These are phyloP conservation scores for Daldinia caldariorum DNA, from an alignment of 495 filamentous ascomycete species.

Conservation along the genomic window DNA sequence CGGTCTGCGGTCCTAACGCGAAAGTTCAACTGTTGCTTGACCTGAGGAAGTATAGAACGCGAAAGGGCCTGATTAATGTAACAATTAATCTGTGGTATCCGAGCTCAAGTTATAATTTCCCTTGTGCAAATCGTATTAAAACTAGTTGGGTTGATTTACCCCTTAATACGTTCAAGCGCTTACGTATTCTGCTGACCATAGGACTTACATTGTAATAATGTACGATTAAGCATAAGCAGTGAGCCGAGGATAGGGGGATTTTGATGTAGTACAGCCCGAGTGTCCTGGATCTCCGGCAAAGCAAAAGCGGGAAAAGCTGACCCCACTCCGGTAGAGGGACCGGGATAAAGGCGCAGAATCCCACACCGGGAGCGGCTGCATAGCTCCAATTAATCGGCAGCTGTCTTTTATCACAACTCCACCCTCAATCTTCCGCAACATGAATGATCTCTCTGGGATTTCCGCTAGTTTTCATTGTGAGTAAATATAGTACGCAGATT, in stretches of 20 bases:
- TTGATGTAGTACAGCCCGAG: not conserved
- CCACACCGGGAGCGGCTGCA: not conserved
- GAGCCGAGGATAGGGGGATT: not conserved
- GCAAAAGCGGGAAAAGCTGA: not conserved
- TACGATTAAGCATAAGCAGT: not conserved
- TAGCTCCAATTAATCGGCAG: not conserved
- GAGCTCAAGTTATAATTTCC: too few relatives aligned
- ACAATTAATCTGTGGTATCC: too few relatives aligned
- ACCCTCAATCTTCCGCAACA: not conserved
- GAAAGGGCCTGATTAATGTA: too few relatives aligned
- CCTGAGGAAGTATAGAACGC: too few relatives aligned
- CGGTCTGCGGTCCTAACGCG: not conserved
- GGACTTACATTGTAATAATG: not conserved
- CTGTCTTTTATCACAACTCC: not conserved
- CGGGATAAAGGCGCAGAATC: not conserved
- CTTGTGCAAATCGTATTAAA: not conserved
- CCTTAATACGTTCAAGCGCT: too few relatives aligned
- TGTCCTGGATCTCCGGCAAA: not conserved
- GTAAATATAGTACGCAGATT: too few relatives aligned
- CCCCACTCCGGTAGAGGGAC: not conserved
- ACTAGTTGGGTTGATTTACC: not conserved
- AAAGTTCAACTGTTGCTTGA: not conserved
- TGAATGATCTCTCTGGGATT: not conserved
- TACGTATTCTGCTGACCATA: not conserved
- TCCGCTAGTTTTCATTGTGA: not conserved